These are phyloP conservation scores for Kappamyces sp. DNA, from an alignment of 192 early-diverging fungal genomes.

Conservation along the genomic window DNA sequence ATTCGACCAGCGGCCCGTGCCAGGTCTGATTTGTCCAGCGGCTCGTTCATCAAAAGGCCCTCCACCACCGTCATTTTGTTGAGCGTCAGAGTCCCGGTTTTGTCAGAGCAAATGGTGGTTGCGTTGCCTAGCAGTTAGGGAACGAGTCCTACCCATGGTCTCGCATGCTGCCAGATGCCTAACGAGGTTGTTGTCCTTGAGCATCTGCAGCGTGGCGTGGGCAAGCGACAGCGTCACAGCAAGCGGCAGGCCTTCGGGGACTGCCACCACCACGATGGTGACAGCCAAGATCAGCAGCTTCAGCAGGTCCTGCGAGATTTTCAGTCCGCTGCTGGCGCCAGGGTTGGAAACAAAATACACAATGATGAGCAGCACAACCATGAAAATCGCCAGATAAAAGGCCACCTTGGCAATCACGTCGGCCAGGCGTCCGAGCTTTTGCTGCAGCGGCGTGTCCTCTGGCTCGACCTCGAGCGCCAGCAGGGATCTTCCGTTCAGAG, in stretches of 20 bases:
- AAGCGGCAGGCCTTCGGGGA: constrained; percentile 95
- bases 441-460: constrained; percentile 88
- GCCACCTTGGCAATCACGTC: constrained; percentile 93
- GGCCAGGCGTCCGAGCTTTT: constrained; percentile 81
- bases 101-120: constrained; percentile 98
- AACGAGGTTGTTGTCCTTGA: constrained; percentile 96
- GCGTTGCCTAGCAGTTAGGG: constrained; percentile 53
- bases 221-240: constrained; percentile 97
- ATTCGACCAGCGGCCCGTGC: constrained; percentile 85
- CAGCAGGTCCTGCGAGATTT: constrained; percentile 22
- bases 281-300: constrained; percentile 83
- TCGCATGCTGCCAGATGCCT: constrained; percentile 94
- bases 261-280: constrained; percentile 93
- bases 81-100: constrained; percentile 96
- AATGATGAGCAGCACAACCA: constrained; percentile 82
- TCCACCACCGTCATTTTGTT: constrained; percentile 96
- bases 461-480: constrained; percentile 77
- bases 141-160: constrained; percentile 70
- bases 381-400: constrained; percentile 69
- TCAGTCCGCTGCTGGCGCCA: not conserved
- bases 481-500: constrained; percentile 86
- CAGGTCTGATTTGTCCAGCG: too few relatives aligned
- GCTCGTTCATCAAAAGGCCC: constrained; percentile 73
- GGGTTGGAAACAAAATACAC: constrained; percentile 64
- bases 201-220: constrained; percentile 89